Evolutionary conservation across 2,329 filamentous ascomycete genomes (phyloP).

Genomic region (Cladophialophora exuberans): DNA sequence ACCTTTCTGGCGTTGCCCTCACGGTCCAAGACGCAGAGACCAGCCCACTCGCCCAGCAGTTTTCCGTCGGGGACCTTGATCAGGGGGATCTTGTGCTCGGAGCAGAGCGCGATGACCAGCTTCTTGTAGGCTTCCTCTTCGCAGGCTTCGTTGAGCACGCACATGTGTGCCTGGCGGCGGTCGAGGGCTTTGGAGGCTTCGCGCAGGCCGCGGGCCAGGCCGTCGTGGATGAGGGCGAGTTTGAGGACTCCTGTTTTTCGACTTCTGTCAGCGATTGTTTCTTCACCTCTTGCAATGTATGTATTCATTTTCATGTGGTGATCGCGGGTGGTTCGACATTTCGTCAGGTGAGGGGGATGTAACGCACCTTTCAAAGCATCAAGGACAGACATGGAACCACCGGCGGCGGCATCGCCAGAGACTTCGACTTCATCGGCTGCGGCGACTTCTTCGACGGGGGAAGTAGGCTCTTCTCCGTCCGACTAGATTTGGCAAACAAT

Average conservation of each 20-base stretch:
- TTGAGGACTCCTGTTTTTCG: constrained; percentile 72
- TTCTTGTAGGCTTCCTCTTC: constrained; percentile 99
- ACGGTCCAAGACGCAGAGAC: constrained; percentile 97
- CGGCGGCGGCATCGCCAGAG: constrained; percentile 82
- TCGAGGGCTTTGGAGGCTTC: constrained; percentile 99
- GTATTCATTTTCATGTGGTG: not conserved
- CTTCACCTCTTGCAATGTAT: not conserved
- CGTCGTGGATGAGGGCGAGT: constrained; percentile 99
- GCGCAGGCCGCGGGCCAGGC: constrained; percentile 95
- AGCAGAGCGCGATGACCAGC: constrained; percentile 97
- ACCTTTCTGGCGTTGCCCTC: constrained; percentile 99
- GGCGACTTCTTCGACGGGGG: constrained; percentile 58
- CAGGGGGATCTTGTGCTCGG: constrained; percentile 98
- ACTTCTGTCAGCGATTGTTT: not conserved
- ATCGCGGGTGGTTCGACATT: not conserved
- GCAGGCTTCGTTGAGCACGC: constrained; percentile 98
- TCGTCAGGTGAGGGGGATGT: not conserved
- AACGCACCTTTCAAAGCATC: constrained; percentile 83
- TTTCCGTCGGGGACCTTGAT: constrained; percentile 99
- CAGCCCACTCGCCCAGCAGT: constrained; percentile 99
- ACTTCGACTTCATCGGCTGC: constrained; percentile 94
- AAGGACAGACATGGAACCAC: constrained; percentile 87
- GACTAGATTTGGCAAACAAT: constrained; percentile 66
- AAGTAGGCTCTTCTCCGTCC: constrained; percentile 99
- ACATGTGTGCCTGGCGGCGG: constrained; percentile 99